Evolutionary conservation across 2,329 filamentous ascomycete genomes (phyloP).

Genomic region (Helotiales sp.): DNA sequence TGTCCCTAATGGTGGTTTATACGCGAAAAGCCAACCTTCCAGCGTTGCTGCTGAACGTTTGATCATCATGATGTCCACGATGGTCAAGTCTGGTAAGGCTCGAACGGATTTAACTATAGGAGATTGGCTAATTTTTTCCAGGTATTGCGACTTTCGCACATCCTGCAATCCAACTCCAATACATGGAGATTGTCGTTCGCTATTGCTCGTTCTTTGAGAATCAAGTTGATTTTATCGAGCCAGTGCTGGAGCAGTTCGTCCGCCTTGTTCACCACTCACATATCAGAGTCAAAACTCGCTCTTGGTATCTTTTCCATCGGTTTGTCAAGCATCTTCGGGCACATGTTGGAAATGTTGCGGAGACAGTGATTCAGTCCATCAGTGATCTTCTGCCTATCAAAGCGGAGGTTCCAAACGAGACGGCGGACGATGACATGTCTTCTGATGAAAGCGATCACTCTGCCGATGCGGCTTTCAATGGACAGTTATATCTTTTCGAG

Average conservation of each 20-base stretch:
- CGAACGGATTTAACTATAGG: not conserved
- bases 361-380: conserved; percentile 89
- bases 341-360: conserved; percentile 86
- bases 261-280: conserved; percentile 87
- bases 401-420: conserved; percentile 81
- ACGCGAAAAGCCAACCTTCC: conserved; percentile 81
- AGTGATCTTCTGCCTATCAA: conserved; percentile 87
- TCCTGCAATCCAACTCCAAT: conserved; percentile 90
- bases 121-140: conserved; percentile 47
- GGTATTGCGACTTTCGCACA: conserved; percentile 86
- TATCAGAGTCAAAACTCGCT: conserved; percentile 83
- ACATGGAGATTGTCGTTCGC: conserved; percentile 97
- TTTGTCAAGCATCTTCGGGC: conserved; percentile 86
- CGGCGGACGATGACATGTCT: conserved; percentile 88
- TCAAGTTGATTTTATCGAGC: conserved; percentile 79
- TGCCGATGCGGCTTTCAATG: conserved; percentile 87
- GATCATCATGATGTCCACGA: conserved; percentile 90
- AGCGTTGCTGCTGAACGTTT: conserved; percentile 80
- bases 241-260: conserved; percentile 90
- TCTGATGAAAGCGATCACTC: conserved; percentile 91
- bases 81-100: conserved; percentile 84
- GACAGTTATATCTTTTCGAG: conserved; percentile 92
- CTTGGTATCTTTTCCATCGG: conserved; percentile 96
- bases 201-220: conserved; percentile 93
- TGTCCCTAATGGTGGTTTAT: conserved; percentile 85